Percentiles rank a stretch among this genome's conserved stretches.
These are phyloP conservation scores for Hypoxylon sp. DNA, from an alignment of 2,329 filamentous ascomycete genomes.

Conservation along the genomic window DNA sequence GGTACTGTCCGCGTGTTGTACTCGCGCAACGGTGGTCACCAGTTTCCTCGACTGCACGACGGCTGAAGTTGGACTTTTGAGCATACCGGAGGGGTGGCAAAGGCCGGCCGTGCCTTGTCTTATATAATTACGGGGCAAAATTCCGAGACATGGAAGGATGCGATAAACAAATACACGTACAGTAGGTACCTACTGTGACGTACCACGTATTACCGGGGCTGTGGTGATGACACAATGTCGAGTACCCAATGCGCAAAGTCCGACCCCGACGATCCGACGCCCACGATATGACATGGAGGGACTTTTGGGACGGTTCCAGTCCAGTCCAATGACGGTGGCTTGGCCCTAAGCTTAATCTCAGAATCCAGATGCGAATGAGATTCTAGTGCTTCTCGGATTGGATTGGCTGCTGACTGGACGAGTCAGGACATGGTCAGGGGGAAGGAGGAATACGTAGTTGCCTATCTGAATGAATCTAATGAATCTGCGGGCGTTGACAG, in stretches of 20 bases:
- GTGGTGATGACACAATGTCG: slow-evolving; percentile 38
- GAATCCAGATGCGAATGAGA: slow-evolving; percentile 18
- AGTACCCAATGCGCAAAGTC: slow-evolving; percentile 38
- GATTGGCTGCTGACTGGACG: slow-evolving; percentile 31
- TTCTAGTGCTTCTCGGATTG: slow-evolving; percentile 18
- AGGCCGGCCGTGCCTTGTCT: slow-evolving; percentile 49
- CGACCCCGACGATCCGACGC: slow-evolving; percentile 33
- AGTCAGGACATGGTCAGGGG: slow-evolving; percentile 30
- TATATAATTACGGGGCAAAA: slow-evolving; percentile 44
- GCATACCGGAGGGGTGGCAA: slow-evolving; percentile 60
- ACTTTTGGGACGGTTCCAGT: slow-evolving; percentile 7
- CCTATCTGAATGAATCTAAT: slow-evolving; percentile 12
- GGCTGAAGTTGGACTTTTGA: slow-evolving; percentile 60
- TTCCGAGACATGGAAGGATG: slow-evolving; percentile 45
- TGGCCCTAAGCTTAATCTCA: slow-evolving; percentile 26
- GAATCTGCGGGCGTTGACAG: slow-evolving; percentile 12
- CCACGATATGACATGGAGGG: slow-evolving; percentile 29
- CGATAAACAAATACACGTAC: slow-evolving; percentile 21
- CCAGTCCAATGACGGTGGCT: slow-evolving; percentile 26
- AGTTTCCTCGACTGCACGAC: slow-evolving; percentile 61
- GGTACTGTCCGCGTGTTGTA: slow-evolving; percentile 46
- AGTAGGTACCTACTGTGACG: slow-evolving; percentile 13
- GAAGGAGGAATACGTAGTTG: slow-evolving; percentile 10
- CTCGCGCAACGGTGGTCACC: slow-evolving; percentile 52
- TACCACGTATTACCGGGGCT: slow-evolving; percentile 21